Evolutionary conservation across 768 basidiomycete species (phyloP), one percentile per base, ranked within the genome.

Genomic region (Asterophora lycoperdoides): DNA sequence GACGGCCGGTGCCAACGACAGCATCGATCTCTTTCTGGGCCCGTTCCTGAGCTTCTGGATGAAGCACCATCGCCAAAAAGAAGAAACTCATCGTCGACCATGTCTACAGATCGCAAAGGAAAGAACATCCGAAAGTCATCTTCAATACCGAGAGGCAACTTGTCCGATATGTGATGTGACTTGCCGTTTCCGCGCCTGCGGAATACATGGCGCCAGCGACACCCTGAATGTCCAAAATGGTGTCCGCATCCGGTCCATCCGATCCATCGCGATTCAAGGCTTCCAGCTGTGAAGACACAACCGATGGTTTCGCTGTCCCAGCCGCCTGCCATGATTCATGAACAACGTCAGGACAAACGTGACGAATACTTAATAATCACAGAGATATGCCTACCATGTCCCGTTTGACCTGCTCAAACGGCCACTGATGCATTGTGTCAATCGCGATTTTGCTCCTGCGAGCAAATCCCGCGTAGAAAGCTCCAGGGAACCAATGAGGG

Each of bases 141-240:
- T n/a, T n/a, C n/a, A n/a, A n/a, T n/a, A n/a, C n/a, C n/a, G n/a
- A n/a, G n/a, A n/a, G n/a, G n/a, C n/a, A n/a, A n/a, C n/a, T n/a
- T n/a, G n/a, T n/a, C n/a, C n/a, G n/a, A n/a, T n/a, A n/a, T n/a
- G n/a, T n/a, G n/a, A n/a, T n/a, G n/a, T n/a, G n/a, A n/a, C n/a
- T n/a, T n/a, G n/a, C n/a, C n/a, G n/a, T n/a, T n/a, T 71, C 68
- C 8, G 64, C 65, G 18, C 67, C 74, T 17, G 63, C 70, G 43
- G 51, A 39, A 44, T 58, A 60, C 41, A 66, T 49, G 2, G 51
- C 37, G 4, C 45, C 63, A 4, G 60, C 55, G 7, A 45, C 44
- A 3, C 55, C 59, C 23, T 57, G 55, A 14, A 67, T 45, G 29
- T 63, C 58, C 13, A 57, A 23, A 5, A 53, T 8, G 15, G 28